A percentile compares a stretch with the other conserved stretches of the same genome.
Conservation (phyloP, 202 grass and related monocot species). For the Bolboschoenoplectus hybrid region DNA sequence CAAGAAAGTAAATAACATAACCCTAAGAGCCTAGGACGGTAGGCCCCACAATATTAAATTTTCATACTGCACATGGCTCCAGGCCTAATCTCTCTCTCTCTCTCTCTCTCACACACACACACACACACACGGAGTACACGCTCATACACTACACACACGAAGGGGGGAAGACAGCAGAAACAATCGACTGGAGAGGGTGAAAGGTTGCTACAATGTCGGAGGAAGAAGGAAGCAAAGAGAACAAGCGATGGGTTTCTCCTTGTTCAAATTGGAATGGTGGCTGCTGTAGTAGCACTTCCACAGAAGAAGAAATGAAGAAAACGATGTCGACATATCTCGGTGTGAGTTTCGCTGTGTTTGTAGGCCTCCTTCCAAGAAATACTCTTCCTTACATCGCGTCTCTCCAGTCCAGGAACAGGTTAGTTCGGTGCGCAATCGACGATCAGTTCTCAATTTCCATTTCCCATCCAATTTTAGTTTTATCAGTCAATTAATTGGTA, state of each 20-base stretch:
- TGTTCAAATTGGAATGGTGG: background rate
- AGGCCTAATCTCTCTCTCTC: background rate
- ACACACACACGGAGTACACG: background rate
- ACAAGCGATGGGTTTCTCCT: background rate
- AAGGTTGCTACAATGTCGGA: background rate
- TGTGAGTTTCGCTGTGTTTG: slow-evolving; percentile 73
- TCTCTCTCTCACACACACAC: background rate
- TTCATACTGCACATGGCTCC: slow-evolving; percentile 46
- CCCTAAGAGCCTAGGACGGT: background rate
- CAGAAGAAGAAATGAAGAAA: background rate
- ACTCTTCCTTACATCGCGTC: slow-evolving; percentile 64
- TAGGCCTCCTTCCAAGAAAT: slow-evolving; percentile 57
- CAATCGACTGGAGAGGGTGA: background rate
- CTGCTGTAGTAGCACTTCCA: background rate
- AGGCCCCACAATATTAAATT: background rate
- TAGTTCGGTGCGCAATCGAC: background rate
- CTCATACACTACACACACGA: background rate
- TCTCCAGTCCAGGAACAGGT: slow-evolving; percentile 76
- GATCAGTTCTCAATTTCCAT: background rate
- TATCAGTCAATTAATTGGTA: slow-evolving; percentile 14
- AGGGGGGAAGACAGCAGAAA: background rate
- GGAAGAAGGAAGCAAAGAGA: background rate
- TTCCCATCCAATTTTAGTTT: background rate
- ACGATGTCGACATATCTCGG: slow-evolving; percentile 66
- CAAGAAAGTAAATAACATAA: background rate